Evolutionary conservation across 1,284 basidiomycete species (phyloP), one percentile per base, ranked within the genome.

Genomic region (Cerioporus squamosus): DNA sequence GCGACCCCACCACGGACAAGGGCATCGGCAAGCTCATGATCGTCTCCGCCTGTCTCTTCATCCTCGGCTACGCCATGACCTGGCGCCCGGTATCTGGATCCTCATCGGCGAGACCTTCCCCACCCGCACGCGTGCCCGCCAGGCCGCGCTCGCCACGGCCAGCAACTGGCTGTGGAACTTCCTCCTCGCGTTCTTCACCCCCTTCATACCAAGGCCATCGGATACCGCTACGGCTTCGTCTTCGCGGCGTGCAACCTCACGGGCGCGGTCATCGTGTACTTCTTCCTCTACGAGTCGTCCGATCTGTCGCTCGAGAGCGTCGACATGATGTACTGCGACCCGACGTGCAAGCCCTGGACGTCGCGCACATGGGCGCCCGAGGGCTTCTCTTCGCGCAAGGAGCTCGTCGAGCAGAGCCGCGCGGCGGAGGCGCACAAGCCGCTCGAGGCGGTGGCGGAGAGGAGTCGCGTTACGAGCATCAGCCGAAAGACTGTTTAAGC

Each of bases 221-320:
- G 75, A 5, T 91, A 84, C 73, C 75, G 79, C 33, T 93, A 90
- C 70, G 90, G 91, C 2, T 93, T 87, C 70, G 79, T 93, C 46
- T 64, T 57, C 59, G 68, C 66, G 60, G 77, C 77, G 18, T 81
- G 85, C 70, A 88, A 88, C 68, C 72, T 88, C 2, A 68, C 79
- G 12, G 87, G 84, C 50, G 85, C 86, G 7, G 65, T 86, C 46
- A 77, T 92, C 61, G 90, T 91, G 6, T 91, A 79, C 72, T 79
- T 91, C 69, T 92, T 91, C 83, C 79, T 93, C 3, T 93, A 92
- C 77, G 91, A 93, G 69, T 86, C 86, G 14, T 81, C 84, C 7
- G 82, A 86, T 64, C 78, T 93, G 51, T 83, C 85, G 10, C 79
- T 93, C 31, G 91, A 93, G 74, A 79, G 75, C 59, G 87, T 93